Percentiles rank a stretch among this genome's conserved stretches.
phyloP scores from a whole-genome alignment of 345 rosid genomes.

The Mercurialis annua region DNA sequence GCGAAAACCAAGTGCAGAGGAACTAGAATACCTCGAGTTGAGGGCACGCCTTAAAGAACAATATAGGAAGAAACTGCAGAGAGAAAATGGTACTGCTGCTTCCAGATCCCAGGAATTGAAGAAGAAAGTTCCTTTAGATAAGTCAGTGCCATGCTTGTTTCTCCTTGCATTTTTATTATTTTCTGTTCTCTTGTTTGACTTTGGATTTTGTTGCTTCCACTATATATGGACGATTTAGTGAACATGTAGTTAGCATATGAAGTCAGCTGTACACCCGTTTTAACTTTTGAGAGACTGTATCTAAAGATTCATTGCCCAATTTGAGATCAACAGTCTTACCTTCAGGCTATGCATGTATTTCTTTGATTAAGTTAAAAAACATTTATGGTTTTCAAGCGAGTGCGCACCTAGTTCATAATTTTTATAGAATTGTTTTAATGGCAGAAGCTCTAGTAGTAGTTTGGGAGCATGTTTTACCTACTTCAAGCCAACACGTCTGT shows the following conservation, averaged over 20 bases:
- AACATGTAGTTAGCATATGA: not conserved
- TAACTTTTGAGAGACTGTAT: not conserved
- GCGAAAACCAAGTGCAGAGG: slow-evolving; percentile 50
- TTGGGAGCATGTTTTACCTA: too few relatives aligned
- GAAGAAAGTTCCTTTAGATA: slow-evolving; percentile 48
- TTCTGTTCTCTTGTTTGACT: not conserved
- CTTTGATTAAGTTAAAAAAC: too few relatives aligned
- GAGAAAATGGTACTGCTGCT: slow-evolving; percentile 36
- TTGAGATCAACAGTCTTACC: not conserved
- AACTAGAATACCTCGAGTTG: slow-evolving; percentile 54
- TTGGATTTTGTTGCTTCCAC: not conserved
- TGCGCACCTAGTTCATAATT: too few relatives aligned
- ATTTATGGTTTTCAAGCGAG: too few relatives aligned
- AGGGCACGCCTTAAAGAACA: slow-evolving; percentile 66
- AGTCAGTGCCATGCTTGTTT: slow-evolving; percentile 40
- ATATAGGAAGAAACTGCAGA: slow-evolving; percentile 48
- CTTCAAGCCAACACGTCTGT: too few relatives aligned
- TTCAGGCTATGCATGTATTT: not conserved
- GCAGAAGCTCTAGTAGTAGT: too few relatives aligned
- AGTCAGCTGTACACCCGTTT: not conserved
- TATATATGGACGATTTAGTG: not conserved
- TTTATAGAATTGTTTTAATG: too few relatives aligned
- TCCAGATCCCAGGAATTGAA: slow-evolving; percentile 39
- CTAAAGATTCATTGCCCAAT: not conserved
- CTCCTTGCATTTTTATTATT: not conserved